Evolutionary conservation across 176 grass and related monocot genomes (phyloP).

Genomic region (Echinochloa phyllopogon): DNA sequence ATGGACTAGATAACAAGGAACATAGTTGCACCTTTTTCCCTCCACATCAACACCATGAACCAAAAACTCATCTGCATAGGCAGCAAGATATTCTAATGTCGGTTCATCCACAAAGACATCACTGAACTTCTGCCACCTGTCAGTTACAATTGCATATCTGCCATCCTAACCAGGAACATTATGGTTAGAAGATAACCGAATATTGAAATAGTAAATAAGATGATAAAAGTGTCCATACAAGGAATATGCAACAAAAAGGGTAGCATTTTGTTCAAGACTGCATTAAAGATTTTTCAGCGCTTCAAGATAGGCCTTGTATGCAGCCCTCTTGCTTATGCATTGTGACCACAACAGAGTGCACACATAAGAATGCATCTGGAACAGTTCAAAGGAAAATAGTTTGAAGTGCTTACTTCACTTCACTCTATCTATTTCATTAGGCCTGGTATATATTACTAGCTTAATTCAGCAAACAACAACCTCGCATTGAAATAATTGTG

Average conservation of each 20-base stretch:
- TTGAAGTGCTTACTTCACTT: neutral
- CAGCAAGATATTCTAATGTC: constrained; percentile 68
- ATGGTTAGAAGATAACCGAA: constrained; percentile 28
- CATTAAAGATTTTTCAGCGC: neutral
- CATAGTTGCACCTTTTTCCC: constrained; percentile 76
- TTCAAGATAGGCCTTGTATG: neutral
- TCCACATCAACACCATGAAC: constrained; percentile 98
- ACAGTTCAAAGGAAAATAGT: constrained; percentile 12
- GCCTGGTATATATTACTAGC: neutral
- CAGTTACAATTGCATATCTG: constrained; percentile 85
- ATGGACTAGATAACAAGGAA: constrained; percentile 23
- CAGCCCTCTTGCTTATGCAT: neutral
- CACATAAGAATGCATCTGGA: neutral
- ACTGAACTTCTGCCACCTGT: constrained; percentile 96
- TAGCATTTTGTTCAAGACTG: neutral
- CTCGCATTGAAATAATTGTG: neutral
- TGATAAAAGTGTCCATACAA: neutral
- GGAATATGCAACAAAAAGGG: neutral
- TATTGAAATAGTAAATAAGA: constrained; percentile 29
- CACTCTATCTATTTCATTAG: neutral
- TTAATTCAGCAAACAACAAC: neutral
- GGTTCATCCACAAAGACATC: constrained; percentile 70
- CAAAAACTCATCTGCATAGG: constrained; percentile 95
- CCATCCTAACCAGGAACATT: constrained; percentile 64
- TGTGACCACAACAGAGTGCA: neutral